phyloP scores from a whole-genome alignment of 768 basidiomycete genomes.

The Cystobasidium tubakii region DNA sequence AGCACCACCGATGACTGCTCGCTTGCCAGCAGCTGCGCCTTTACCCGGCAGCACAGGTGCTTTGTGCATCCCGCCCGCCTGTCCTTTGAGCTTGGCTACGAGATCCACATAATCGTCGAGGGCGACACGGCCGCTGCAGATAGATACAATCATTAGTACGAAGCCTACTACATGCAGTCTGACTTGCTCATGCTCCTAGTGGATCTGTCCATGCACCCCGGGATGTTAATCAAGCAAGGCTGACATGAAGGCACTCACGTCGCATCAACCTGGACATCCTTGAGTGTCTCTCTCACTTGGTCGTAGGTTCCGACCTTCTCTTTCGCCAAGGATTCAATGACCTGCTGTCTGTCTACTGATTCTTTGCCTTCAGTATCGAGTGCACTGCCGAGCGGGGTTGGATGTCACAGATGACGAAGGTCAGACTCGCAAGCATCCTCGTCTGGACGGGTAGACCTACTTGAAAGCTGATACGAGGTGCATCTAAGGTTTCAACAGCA shows the following conservation, averaged over 20 bases:
- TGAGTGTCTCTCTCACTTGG: slow-evolving; percentile 68
- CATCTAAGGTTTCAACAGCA: slow-evolving; percentile 52
- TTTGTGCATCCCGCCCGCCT: background rate
- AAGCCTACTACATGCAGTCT: background rate
- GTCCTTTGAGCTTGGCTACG: slow-evolving; percentile 64
- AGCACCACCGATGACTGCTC: slow-evolving; percentile 43
- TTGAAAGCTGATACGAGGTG: slow-evolving; percentile 94
- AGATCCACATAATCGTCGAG: slow-evolving; percentile 98
- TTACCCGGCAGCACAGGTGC: slow-evolving; percentile 21
- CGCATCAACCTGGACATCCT: slow-evolving; percentile 86
- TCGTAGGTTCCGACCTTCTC: slow-evolving; percentile 63
- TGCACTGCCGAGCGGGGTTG: background rate
- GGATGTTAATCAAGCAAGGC: background rate
- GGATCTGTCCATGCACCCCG: background rate
- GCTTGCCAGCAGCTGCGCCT: slow-evolving; percentile 36
- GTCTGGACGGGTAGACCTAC: slow-evolving; percentile 51
- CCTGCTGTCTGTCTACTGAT: slow-evolving; percentile 46
- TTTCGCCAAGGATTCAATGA: slow-evolving; percentile 12
- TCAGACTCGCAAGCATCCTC: slow-evolving; percentile 33
- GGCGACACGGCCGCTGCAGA: slow-evolving; percentile 71
- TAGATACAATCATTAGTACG: background rate
- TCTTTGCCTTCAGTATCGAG: slow-evolving; percentile 43
- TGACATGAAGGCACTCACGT: slow-evolving; percentile 50
- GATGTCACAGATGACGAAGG: background rate
- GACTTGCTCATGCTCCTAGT: background rate